These are phyloP conservation scores for Hanseniaspora gamundiae DNA, from an alignment of 1,139 yeast genomes.

Conservation along the genomic window DNA sequence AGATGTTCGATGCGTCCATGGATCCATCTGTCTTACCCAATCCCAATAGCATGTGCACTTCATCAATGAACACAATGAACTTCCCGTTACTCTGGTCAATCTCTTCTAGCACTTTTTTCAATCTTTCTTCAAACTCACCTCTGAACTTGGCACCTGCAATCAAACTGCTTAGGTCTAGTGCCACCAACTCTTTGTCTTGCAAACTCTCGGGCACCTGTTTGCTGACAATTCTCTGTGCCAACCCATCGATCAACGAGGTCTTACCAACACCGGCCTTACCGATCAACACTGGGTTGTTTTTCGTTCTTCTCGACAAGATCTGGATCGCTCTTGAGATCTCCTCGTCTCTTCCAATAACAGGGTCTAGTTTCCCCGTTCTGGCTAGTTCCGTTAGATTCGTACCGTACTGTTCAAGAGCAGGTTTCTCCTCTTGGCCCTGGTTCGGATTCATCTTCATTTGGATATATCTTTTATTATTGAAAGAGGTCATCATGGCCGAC, in stretches of 20 bases:
- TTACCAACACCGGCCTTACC: slow-evolving; percentile 98
- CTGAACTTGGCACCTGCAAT: slow-evolving; percentile 91
- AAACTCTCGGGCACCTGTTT: slow-evolving; percentile 93
- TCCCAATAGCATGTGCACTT: slow-evolving; percentile 81
- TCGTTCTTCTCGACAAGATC: slow-evolving; percentile 80
- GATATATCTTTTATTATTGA: slow-evolving; percentile 9
- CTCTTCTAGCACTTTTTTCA: slow-evolving; percentile 74
- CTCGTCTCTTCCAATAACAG: slow-evolving; percentile 94
- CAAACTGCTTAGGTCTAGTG: slow-evolving; percentile 78
- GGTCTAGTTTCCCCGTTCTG: slow-evolving; percentile 81
- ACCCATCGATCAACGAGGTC: slow-evolving; percentile 91
- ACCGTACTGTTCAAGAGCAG: slow-evolving; percentile 82
- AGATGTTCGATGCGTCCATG: slow-evolving; percentile 85
- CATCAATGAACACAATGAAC: slow-evolving; percentile 82
- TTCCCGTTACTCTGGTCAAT: slow-evolving; percentile 72
- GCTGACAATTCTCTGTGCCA: slow-evolving; percentile 82
- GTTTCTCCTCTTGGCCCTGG: slow-evolving; percentile 39
- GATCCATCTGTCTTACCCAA: slow-evolving; percentile 93
- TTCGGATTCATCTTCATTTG: slow-evolving; percentile 30
- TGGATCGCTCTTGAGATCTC: slow-evolving; percentile 90
- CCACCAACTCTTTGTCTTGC: slow-evolving; percentile 70
- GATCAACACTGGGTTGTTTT: slow-evolving; percentile 85
- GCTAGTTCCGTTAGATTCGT: slow-evolving; percentile 80
- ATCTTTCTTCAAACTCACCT: slow-evolving; percentile 90
- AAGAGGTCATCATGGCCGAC: neutral